These are phyloP conservation scores for Aphanomyces cochlioides DNA, from an alignment of 352 stramenopile species.

Conservation along the genomic window DNA sequence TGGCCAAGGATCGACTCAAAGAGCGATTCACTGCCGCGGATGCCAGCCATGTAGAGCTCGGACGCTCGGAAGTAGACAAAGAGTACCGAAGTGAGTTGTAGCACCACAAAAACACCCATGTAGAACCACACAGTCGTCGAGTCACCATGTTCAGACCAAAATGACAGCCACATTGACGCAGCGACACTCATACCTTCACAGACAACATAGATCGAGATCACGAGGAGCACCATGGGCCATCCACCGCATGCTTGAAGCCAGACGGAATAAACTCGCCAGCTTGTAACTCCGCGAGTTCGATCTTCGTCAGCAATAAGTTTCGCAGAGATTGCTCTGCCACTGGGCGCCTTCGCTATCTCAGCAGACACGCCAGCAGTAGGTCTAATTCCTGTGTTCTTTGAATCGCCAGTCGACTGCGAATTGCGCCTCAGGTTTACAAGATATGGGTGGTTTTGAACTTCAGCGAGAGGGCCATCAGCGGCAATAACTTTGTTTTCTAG, in stretches of 20 bases:
- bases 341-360: background rate
- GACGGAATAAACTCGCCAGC: background rate
- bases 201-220: background rate
- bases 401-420: background rate
- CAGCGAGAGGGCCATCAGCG: background rate
- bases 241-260: slow-evolving; percentile 17
- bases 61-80: slow-evolving; percentile 28
- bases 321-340: background rate
- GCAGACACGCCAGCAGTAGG: background rate
- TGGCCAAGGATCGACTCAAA: slow-evolving; percentile 31
- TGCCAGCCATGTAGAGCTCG: slow-evolving; percentile 25
- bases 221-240: slow-evolving; percentile 5
- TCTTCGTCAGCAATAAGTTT: slow-evolving; percentile 11
- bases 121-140: slow-evolving; percentile 29
- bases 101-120: slow-evolving; percentile 40
- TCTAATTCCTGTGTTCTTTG: background rate
- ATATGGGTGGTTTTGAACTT: background rate
- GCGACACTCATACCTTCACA: slow-evolving; percentile 12
- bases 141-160: slow-evolving; percentile 55
- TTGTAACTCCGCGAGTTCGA: background rate
- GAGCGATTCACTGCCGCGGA: slow-evolving; percentile 30
- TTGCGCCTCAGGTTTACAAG: background rate
- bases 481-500: slow-evolving; percentile 42
- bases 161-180: slow-evolving; percentile 55
- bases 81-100: slow-evolving; percentile 34